These are phyloP conservation scores for Pleurotus pulmonarius DNA, from an alignment of 768 basidiomycete genomes.

Conservation along the genomic window DNA sequence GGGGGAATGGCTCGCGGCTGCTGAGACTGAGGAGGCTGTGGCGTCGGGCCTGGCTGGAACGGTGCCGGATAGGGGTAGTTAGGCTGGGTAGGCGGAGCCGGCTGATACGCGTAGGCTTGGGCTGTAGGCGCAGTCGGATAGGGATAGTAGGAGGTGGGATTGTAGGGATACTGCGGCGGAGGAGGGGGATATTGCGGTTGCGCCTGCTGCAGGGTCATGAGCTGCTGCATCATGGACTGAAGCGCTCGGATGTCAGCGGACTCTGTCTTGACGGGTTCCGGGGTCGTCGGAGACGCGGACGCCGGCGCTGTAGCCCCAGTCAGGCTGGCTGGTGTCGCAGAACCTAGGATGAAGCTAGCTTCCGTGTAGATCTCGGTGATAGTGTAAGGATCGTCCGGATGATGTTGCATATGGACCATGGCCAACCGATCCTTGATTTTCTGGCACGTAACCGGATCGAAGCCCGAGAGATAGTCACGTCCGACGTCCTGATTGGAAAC, in stretches of 20 bases:
- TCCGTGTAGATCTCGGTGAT: constrained; percentile 17
- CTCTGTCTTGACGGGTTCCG: constrained; percentile 12
- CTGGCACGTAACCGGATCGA: constrained; percentile 8
- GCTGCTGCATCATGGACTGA: neutral
- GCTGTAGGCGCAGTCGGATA: neutral
- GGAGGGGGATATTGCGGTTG: neutral
- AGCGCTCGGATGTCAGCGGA: neutral
- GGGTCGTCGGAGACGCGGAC: constrained; percentile 10
- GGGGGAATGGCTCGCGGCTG: neutral
- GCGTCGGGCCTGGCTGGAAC: neutral
- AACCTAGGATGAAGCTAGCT: constrained; percentile 15
- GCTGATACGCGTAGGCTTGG: neutral
- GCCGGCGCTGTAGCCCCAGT: constrained; percentile 17
- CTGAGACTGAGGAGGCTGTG: no score
- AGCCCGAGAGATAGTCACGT: constrained; percentile 15
- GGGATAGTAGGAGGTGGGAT: neutral
- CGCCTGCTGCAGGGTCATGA: neutral
- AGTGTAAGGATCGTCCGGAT: constrained; percentile 20
- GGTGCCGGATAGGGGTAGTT: neutral
- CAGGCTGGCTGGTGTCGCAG: constrained; percentile 5
- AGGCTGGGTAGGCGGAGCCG: neutral
- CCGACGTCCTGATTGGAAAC: constrained; percentile 17
- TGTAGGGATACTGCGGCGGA: neutral
- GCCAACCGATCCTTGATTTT: constrained; percentile 13
- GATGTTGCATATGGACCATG: constrained; percentile 17